Evolutionary conservation across 2,329 filamentous ascomycete genomes (phyloP).

Genomic region (Harringtonia aguacate): DNA sequence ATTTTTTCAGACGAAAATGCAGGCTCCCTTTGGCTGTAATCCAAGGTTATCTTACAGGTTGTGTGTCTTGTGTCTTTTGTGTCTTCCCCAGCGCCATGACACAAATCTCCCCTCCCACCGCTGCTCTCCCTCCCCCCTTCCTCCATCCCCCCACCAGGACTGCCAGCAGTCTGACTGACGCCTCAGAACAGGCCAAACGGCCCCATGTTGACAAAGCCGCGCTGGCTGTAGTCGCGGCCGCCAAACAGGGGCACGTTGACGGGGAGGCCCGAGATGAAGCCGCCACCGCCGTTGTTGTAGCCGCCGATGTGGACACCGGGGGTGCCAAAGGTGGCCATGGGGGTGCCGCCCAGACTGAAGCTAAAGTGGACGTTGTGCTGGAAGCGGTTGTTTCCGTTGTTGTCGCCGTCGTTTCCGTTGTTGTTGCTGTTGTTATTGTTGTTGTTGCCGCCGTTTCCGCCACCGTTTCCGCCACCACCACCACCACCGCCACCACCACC

Average conservation of each 20-base stretch:
- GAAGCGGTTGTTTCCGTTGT: neutral
- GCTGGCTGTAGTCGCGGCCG: neutral
- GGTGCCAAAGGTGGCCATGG: neutral
- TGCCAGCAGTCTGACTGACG: neutral
- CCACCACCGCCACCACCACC: neutral
- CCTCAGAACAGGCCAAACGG: conserved; percentile 2
- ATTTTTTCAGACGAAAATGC: no score
- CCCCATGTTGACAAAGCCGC: conserved; percentile 4
- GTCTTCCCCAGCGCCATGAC: no score
- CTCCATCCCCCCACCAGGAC: no score
- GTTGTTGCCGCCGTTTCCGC: neutral
- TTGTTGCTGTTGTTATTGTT: neutral
- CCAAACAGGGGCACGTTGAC: conserved; percentile 3
- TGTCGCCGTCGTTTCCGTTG: neutral
- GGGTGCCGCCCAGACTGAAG: conserved; percentile 2
- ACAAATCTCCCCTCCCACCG: no score
- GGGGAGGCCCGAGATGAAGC: neutral
- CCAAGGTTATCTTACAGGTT: no score
- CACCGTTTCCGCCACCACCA: neutral
- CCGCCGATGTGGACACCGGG: conserved; percentile 1
- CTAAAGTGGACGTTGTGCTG: conserved; percentile 5
- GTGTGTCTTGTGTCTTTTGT: no score
- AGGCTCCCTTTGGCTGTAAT: no score
- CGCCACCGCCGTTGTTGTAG: neutral
- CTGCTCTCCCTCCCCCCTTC: no score